Evolutionary conservation across 2,329 filamentous ascomycete species (phyloP), one percentile per base, ranked within the genome.

Genomic region (Sclerotinia spermophila): DNA sequence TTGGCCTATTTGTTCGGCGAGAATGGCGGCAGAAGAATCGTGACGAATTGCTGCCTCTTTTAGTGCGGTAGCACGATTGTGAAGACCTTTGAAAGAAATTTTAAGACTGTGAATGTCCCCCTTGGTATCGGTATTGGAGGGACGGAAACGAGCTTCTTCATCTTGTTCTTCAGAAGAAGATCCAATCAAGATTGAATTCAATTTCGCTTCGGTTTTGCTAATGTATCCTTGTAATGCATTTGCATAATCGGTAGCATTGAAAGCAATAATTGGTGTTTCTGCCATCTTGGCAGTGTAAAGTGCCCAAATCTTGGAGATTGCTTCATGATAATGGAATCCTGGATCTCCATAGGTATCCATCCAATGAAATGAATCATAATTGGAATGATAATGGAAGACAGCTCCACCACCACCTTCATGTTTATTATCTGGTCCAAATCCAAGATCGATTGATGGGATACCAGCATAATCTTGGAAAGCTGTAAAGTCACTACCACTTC

Each of bases 341-440:
- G 85, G 85, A 74, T 97, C 93, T 5, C 92, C 92, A 74, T 88
- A 93, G 4, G 83, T 90, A 21, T 90, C 85, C 92, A 96, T 96
- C 93, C 93, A 96, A 76, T 90, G 83, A 78, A 92, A 94, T 45
- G 87, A 92, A 78, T 96, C 93, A 78, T 94, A 96, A 81, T 96
- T 96, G 73, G 87, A 87, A 79, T 96, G 92, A 77, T 96, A 96
- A 74, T 92, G 90, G 78, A 91, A 92, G 10, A 92, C 82, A 0
- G 89, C 85, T 30, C 71, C 73, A 19, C 66, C 73, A 59, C 68
- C 68, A 24, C 72, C 73, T 38, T 74, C 68, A 35, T 67, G 60
- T 35, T 61, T 70, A 11, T 83, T 80, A 69, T 76, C 73, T 13
- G 79, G 77, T 0, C 77, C 76, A 55, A 88, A 88, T 3, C 86